Percentiles rank a stretch among this genome's conserved stretches.
Conservation (phyloP, 306 rosid species). For the Quercus alba region DNA sequence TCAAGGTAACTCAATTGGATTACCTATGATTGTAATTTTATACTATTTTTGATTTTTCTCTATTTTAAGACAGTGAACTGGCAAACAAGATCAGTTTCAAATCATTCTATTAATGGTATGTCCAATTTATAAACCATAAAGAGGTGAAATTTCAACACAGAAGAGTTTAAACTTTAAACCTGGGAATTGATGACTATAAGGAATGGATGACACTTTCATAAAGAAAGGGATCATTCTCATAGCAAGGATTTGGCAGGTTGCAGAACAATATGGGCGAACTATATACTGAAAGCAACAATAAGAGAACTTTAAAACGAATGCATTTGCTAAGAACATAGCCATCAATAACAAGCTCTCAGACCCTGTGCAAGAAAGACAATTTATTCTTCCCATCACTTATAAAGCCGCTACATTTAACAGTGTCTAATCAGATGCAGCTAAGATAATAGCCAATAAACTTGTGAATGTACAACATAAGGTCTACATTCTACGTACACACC, state of each 20-base stretch:
- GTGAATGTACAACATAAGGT: neutral
- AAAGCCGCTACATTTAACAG: neutral
- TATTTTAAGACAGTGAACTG: neutral
- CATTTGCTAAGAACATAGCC: neutral
- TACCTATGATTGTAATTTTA: neutral
- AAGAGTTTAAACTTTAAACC: neutral
- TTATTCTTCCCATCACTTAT: neutral
- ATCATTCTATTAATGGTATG: neutral
- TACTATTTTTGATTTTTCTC: too few species aligned
- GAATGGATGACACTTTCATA: neutral
- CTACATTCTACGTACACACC: conserved; percentile 35
- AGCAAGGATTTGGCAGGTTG: neutral
- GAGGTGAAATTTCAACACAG: neutral
- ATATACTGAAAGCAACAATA: neutral
- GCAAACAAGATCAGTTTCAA: neutral
- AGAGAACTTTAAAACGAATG: neutral
- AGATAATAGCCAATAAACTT: conserved; percentile 2
- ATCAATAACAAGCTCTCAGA: neutral
- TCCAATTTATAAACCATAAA: neutral
- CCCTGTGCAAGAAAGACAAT: too few species aligned
- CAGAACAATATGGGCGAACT: neutral
- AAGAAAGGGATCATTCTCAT: neutral
- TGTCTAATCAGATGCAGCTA: neutral
- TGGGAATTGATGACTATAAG: neutral
- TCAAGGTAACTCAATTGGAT: neutral